Evolutionary conservation across 495 filamentous ascomycete genomes (phyloP).

Genomic region (Trichoderma erinaceum): DNA sequence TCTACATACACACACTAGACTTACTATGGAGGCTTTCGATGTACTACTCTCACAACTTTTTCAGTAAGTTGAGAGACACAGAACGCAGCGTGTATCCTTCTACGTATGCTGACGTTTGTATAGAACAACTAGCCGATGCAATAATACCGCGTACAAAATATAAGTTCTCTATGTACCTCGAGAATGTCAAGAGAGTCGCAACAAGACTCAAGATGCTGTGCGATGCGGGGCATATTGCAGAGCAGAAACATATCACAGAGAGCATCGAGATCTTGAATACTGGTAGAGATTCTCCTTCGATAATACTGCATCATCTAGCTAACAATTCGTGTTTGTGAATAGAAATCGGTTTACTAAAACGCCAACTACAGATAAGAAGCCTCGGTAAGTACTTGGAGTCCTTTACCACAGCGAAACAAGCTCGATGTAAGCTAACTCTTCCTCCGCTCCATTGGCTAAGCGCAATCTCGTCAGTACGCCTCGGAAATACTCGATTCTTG

Average conservation of each 20-base stretch:
- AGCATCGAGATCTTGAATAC: background rate
- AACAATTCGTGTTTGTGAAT: background rate
- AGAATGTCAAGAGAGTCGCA: background rate
- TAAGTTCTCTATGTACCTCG: background rate
- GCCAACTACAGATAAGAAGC: background rate
- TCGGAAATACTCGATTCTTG: background rate
- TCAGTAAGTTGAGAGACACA: no score
- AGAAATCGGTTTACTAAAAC: background rate
- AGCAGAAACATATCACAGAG: background rate
- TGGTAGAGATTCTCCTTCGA: background rate
- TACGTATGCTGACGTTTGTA: no score
- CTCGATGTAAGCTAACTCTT: no score
- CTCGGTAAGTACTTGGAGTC: background rate
- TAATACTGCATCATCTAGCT: background rate
- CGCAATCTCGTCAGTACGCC: background rate
- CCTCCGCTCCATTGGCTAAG: no score
- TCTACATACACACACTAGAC: constrained; percentile 9
- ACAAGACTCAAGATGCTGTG: background rate
- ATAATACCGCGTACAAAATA: background rate
- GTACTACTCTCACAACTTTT: constrained; percentile 8
- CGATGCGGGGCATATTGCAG: background rate
- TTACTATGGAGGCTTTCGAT: constrained; percentile 12
- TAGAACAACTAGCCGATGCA: background rate
- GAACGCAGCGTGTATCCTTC: no score
- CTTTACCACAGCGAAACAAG: no score